Evolutionary conservation across 495 filamentous ascomycete genomes (phyloP).

Genomic region (Aeminium ludgeri): DNA sequence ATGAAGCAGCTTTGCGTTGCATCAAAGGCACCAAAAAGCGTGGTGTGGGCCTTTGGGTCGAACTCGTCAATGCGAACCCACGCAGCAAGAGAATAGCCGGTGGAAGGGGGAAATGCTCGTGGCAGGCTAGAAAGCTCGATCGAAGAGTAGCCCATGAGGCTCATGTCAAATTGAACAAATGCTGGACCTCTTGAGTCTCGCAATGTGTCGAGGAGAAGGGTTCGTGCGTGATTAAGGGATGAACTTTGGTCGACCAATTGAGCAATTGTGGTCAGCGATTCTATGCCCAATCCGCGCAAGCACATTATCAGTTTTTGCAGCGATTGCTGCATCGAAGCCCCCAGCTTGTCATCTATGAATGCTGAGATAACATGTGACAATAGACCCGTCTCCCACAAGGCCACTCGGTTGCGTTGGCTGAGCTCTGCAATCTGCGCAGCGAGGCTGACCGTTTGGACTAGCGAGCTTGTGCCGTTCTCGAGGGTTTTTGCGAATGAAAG

Average conservation of each 20-base stretch:
- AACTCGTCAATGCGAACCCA: conserved; percentile 83
- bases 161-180: conserved; percentile 87
- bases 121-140: conserved; percentile 74
- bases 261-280: conserved; percentile 59
- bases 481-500: neutral
- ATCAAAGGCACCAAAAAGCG: conserved; percentile 91
- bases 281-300: conserved; percentile 53
- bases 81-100: conserved; percentile 72
- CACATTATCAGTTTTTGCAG: conserved; percentile 42
- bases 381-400: conserved; percentile 61
- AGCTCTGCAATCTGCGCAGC: neutral
- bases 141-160: conserved; percentile 68
- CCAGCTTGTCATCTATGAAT: conserved; percentile 34
- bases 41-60: conserved; percentile 73
- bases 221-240: conserved; percentile 41
- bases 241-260: conserved; percentile 52
- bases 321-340: conserved; percentile 34
- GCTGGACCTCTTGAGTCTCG: conserved; percentile 57
- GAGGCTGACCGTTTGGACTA: neutral
- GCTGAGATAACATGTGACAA: conserved; percentile 39
- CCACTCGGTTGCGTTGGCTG: conserved; percentile 43
- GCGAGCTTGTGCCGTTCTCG: too few species aligned
- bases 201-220: conserved; percentile 59
- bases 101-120: conserved; percentile 60
- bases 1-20: conserved; percentile 84